Base-by-base conservation (phyloP, 176 grass and related monocot species). In the Phoenix roebelenii region DNA sequence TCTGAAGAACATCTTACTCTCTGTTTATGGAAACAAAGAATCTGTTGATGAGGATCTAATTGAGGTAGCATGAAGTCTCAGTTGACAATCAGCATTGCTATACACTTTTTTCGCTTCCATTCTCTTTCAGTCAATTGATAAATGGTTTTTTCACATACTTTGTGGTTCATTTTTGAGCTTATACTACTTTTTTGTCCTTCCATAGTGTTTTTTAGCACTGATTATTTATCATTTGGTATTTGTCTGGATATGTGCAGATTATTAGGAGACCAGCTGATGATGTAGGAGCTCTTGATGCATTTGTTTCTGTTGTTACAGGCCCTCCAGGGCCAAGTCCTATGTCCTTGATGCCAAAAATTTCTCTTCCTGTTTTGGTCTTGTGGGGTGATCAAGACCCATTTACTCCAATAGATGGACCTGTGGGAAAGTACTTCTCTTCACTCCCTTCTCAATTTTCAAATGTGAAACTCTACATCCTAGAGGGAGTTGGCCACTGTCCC, bases 361-460 rank as follows among this genome's bases (percentile, higher is more conserved):
- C 76, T 29, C 49, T 83, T n/a, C 93, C 93, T 20, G 79, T 92
- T 49, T 74, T 98, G 74, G 59, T 98, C 52, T 63, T 92, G 50
- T 92, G 87, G 87, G 93, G 84, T 0, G 82, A 92, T 23, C 56
- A 79, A 71, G 93, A 92, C 54, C 87, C 93, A 17, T 98, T 98
- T 70, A 92, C 93, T 26, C 87, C 84, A 49, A 71, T 98, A 30
- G 81, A 98, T 18, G 93, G 93, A 44, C 93, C 93, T 4, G 84
- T 98, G 23, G 93, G 93, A 55, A 92, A 70, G 61, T 92, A 83
- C 63, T 97, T 97, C 63, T 80, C 84, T 5, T 54, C 64, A 17
- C 81, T 92, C 22, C 87, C 87, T 4, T 59, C 81, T 0, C 59
- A 85, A 29, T 64, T 85, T 28, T 20, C 81, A 12, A 98, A 85